Conservation (phyloP, 345 rosid species). For the Capsella bursapastoris region DNA sequence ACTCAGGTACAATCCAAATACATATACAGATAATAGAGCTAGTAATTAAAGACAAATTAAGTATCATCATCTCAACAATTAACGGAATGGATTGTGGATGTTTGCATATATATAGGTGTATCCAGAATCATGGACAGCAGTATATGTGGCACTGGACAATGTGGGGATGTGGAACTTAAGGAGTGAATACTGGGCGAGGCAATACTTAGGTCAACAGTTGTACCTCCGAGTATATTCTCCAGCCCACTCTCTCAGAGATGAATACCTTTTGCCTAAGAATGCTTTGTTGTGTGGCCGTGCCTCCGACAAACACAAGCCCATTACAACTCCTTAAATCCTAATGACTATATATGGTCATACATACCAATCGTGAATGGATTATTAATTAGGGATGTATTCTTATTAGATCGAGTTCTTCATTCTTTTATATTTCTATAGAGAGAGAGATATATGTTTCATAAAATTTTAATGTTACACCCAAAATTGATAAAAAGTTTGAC, state of each 20-base stretch:
- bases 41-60: too few species aligned
- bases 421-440: background rate
- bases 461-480: background rate
- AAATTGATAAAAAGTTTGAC: background rate
- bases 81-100: background rate
- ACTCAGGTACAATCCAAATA: conserved; percentile 49
- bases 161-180: conserved; percentile 98
- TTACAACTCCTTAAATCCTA: conserved; percentile 16
- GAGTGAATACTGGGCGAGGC: conserved; percentile 85
- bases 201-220: conserved; percentile 89
- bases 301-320: conserved; percentile 1
- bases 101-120: conserved; percentile 63
- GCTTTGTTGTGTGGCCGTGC: conserved; percentile 88
- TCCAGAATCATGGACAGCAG: conserved; percentile 90
- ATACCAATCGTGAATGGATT: background rate
- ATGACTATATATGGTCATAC: too few species aligned
- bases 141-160: conserved; percentile 81
- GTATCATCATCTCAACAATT: too few species aligned
- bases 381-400: background rate
- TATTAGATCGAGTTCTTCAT: background rate
- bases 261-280: conserved; percentile 70
- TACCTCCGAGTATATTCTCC: conserved; percentile 72
- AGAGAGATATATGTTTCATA: background rate
- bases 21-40: too few species aligned
- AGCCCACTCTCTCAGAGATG: conserved; percentile 66